A percentile compares a stretch with the other conserved stretches of the same genome.
These are phyloP conservation scores for Ambrosia artemisiifolia DNA, from an alignment of 129 eudicot genomes.

Conservation along the genomic window DNA sequence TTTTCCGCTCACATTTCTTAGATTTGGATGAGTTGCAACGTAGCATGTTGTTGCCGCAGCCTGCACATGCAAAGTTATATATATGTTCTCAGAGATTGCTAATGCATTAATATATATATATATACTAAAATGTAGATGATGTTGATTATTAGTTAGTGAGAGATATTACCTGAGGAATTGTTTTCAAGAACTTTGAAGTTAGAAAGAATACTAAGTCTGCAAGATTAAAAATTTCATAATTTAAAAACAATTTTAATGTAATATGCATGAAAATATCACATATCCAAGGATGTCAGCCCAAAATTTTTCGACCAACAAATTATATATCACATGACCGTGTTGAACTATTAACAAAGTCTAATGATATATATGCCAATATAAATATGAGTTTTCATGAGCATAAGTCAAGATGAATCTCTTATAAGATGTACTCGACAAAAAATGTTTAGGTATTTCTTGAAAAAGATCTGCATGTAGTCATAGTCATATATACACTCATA, in stretches of 20 bases:
- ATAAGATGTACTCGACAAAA: too few relatives aligned
- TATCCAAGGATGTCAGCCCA: background rate
- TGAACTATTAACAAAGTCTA: too few relatives aligned
- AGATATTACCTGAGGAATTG: slow-evolving; percentile 80
- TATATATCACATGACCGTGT: too few relatives aligned
- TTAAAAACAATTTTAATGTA: background rate
- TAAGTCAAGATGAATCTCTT: too few relatives aligned
- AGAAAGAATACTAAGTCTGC: slow-evolving; percentile 85
- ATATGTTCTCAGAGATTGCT: background rate
- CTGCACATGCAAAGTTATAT: slow-evolving; percentile 26
- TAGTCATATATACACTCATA: too few relatives aligned
- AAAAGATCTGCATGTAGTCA: too few relatives aligned
- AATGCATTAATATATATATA: background rate
- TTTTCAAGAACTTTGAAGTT: slow-evolving; percentile 75
- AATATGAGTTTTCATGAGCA: too few relatives aligned
- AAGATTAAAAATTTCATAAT: background rate
- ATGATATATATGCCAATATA: too few relatives aligned
- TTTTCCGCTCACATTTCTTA: slow-evolving; percentile 57
- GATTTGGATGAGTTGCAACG: slow-evolving; percentile 67
- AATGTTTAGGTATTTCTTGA: too few relatives aligned
- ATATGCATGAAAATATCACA: background rate
- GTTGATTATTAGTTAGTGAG: background rate
- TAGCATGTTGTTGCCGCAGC: slow-evolving; percentile 98
- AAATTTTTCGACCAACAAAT: background rate
- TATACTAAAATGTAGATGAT: background rate